A percentile compares a stretch with the other conserved stretches of the same genome.
These are phyloP conservation scores for Larix kaempferi DNA, from an alignment of 75 land plant species.

Conservation along the genomic window DNA sequence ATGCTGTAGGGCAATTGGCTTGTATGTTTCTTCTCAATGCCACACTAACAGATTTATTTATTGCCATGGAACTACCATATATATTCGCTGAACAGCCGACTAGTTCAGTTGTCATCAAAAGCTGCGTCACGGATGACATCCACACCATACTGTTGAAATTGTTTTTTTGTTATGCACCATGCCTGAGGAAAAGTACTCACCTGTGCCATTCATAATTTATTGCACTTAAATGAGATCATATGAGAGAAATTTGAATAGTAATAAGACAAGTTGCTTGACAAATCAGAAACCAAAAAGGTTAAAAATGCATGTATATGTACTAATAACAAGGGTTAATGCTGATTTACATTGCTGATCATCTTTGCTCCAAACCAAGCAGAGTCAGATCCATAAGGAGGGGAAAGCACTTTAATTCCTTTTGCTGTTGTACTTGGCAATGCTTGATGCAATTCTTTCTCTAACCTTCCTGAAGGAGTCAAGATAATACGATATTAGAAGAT, in stretches of 20 bases:
- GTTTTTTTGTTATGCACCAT: slow-evolving; percentile 78
- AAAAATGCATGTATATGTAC: not conserved
- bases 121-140: not conserved
- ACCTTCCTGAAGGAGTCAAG: slow-evolving; percentile 48
- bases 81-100: not conserved
- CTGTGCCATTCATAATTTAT: slow-evolving; percentile 44
- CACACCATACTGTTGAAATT: slow-evolving; percentile 33
- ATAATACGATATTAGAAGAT: not conserved
- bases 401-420: slow-evolving; percentile 61
- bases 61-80: not conserved
- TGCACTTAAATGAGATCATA: slow-evolving; percentile 8
- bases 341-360: slow-evolving; percentile 73
- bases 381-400: slow-evolving; percentile 72
- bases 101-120: slow-evolving; percentile 2
- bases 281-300: not conserved
- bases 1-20: not conserved
- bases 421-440: slow-evolving; percentile 35
- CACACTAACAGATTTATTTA: not conserved
- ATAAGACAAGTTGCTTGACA: not conserved
- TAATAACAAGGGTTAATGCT: not conserved
- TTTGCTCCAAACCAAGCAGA: slow-evolving; percentile 91
- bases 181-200: slow-evolving; percentile 62
- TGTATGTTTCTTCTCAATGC: not conserved
- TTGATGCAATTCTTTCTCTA: slow-evolving; percentile 65
- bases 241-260: not conserved